Evolutionary conservation across 805 yeast genomes (phyloP).

Genomic region (Jamesozyma gamospora): DNA sequence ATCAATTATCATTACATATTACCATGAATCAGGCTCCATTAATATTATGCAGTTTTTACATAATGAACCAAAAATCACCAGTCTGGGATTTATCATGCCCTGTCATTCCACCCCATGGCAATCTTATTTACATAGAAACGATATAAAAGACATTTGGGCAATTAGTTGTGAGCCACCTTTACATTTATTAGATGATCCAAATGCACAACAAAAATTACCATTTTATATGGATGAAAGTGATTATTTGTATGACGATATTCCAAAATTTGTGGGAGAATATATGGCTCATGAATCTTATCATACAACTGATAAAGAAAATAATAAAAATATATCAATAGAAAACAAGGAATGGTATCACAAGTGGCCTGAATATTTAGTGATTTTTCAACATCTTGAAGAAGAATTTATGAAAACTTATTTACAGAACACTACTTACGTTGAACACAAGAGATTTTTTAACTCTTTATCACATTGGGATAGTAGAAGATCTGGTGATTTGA

Average conservation of each 20-base stretch:
- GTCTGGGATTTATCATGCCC: slow-evolving; percentile 81
- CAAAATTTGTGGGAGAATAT: slow-evolving; percentile 41
- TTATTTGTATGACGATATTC: slow-evolving; percentile 59
- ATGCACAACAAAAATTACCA: slow-evolving; percentile 27
- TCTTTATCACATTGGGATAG: slow-evolving; percentile 78
- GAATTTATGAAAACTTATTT: slow-evolving; percentile 35
- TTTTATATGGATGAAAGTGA: slow-evolving; percentile 82
- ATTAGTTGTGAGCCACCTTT: slow-evolving; percentile 88
- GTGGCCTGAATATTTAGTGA: slow-evolving; percentile 69
- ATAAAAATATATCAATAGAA: slow-evolving; percentile 6
- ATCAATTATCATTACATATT: slow-evolving; percentile 40
- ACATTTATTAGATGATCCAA: slow-evolving; percentile 26
- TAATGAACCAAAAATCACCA: slow-evolving; percentile 29
- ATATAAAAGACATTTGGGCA: slow-evolving; percentile 51
- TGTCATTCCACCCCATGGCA: slow-evolving; percentile 98
- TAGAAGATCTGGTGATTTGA: slow-evolving; percentile 68
- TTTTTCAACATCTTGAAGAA: slow-evolving; percentile 55
- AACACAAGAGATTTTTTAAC: slow-evolving; percentile 57
- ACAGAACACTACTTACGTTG: slow-evolving; percentile 34
- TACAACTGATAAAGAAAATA: slow-evolving; percentile 3
- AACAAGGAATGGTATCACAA: slow-evolving; percentile 25
- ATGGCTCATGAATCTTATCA: slow-evolving; percentile 33
- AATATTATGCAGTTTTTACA: slow-evolving; percentile 50
- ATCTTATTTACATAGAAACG: slow-evolving; percentile 59
- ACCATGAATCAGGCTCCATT: slow-evolving; percentile 82